These are phyloP conservation scores for Scalesia atractyloides DNA, from an alignment of 129 eudicot species.

Conservation along the genomic window DNA sequence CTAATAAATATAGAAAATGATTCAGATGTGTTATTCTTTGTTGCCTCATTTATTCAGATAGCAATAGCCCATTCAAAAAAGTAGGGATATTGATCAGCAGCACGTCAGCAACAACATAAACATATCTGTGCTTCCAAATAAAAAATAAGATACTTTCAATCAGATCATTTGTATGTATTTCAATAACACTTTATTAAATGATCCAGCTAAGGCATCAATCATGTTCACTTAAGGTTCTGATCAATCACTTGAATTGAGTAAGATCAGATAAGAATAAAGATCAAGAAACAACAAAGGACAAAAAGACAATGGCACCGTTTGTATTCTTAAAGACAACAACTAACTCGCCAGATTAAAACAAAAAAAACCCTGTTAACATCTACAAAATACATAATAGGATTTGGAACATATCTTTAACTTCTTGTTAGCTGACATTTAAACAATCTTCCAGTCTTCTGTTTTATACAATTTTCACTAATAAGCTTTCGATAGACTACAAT, in stretches of 20 bases:
- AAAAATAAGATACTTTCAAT: not conserved
- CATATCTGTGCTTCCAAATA: too few species aligned
- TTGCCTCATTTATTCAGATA: too few species aligned
- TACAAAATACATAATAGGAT: not conserved
- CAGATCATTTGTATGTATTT: slow-evolving; percentile 1
- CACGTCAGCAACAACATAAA: too few species aligned
- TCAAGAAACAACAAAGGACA: slow-evolving; percentile 4
- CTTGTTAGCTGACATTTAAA: not conserved
- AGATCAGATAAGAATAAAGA: too few species aligned
- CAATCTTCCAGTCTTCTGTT: not conserved
- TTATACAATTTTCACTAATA: too few species aligned
- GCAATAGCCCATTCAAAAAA: too few species aligned
- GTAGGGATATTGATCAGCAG: too few species aligned
- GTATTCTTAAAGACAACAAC: not conserved
- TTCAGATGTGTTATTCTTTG: too few species aligned
- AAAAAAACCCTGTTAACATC: slow-evolving; percentile 11
- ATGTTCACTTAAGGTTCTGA: not conserved
- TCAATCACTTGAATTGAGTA: not conserved
- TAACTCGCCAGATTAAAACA: not conserved
- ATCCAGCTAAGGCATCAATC: not conserved
- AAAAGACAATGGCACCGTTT: not conserved
- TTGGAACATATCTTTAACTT: not conserved
- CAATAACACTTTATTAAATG: slow-evolving; percentile 13
- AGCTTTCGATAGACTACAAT: too few species aligned
- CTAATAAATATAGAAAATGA: too few species aligned